These are phyloP conservation scores for Lenwebbia sp. DNA, from an alignment of 345 rosid species.

Conservation along the genomic window DNA sequence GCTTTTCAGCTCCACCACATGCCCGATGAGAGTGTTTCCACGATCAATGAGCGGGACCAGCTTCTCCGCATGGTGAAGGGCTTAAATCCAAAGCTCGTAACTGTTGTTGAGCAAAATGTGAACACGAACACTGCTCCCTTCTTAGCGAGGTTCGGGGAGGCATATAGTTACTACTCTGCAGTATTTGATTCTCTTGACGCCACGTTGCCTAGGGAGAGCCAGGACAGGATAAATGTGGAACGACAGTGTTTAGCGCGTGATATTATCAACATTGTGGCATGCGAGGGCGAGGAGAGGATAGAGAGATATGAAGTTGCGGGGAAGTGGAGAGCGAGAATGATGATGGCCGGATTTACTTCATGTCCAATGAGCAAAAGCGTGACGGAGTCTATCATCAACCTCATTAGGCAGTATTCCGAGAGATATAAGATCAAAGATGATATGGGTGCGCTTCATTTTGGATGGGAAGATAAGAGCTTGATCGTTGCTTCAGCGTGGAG, in stretches of 20 bases:
- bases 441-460: constrained; percentile 59
- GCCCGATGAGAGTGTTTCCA: constrained; percentile 99
- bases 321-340: constrained; percentile 95
- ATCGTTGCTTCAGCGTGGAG: constrained; percentile 92
- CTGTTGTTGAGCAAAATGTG: constrained; percentile 88
- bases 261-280: constrained; percentile 85
- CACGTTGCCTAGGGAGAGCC: constrained; percentile 84
- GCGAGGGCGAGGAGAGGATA: constrained; percentile 93
- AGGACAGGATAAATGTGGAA: constrained; percentile 94
- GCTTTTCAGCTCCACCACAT: constrained; percentile 99
- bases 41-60: constrained; percentile 79
- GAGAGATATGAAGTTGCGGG: constrained; percentile 90
- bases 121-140: constrained; percentile 94
- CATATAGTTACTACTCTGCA: constrained; percentile 80
- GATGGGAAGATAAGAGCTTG: constrained; percentile 86
- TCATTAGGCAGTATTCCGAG: constrained; percentile 47
- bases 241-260: constrained; percentile 93
- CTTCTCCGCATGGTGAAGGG: constrained; percentile 87
- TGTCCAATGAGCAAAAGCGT: constrained; percentile 50
- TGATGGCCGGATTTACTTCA: constrained; percentile 81
- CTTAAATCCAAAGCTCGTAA: constrained; percentile 83
- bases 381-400: constrained; percentile 29
- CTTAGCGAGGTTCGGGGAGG: constrained; percentile 65
- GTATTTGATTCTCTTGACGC: constrained; percentile 90
- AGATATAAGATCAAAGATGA: constrained; percentile 58